A percentile compares a stretch with the other conserved stretches of the same genome.
phyloP scores from a whole-genome alignment of 2,329 filamentous ascomycete genomes.

The Phaeophleospora eucalypticola region DNA sequence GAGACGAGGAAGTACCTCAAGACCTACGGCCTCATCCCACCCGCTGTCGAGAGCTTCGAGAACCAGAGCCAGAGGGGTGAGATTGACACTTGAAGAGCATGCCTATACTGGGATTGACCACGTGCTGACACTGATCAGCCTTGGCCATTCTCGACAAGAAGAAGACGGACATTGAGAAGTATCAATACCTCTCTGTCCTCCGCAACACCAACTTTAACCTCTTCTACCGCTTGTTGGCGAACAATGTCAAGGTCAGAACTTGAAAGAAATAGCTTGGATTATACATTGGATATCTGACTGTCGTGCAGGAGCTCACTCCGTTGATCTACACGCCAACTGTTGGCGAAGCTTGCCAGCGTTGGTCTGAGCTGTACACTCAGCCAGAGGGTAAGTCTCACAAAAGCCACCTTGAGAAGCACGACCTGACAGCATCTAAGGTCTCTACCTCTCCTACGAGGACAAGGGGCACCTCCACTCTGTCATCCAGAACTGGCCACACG shows the following conservation, averaged over 20 bases:
- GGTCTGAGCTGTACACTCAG: constrained; percentile 91
- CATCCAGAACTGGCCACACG: constrained; percentile 88
- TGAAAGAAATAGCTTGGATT: background rate
- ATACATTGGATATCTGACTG: constrained; percentile 4
- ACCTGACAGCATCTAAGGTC: constrained; percentile 39
- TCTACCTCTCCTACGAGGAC: constrained; percentile 96
- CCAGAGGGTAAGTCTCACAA: constrained; percentile 63
- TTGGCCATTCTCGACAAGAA: constrained; percentile 71
- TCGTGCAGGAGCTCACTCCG: constrained; percentile 66
- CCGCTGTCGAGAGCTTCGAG: constrained; percentile 48
- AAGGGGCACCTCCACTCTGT: constrained; percentile 84
- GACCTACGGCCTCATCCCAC: constrained; percentile 52
- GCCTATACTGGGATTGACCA: background rate
- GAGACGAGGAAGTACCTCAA: constrained; percentile 49
- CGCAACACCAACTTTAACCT: constrained; percentile 74
- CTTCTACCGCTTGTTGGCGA: constrained; percentile 76
- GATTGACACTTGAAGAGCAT: constrained; percentile 12
- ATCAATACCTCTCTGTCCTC: constrained; percentile 73
- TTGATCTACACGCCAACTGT: constrained; percentile 87
- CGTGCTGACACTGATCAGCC: constrained; percentile 46
- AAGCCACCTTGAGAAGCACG: background rate
- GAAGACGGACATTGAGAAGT: constrained; percentile 71
- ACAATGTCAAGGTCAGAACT: constrained; percentile 57
- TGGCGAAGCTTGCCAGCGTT: constrained; percentile 92
- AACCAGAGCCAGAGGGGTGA: constrained; percentile 49